These are phyloP conservation scores for Alternaria infectoria DNA, from an alignment of 2,329 filamentous ascomycete species.

Conservation along the genomic window DNA sequence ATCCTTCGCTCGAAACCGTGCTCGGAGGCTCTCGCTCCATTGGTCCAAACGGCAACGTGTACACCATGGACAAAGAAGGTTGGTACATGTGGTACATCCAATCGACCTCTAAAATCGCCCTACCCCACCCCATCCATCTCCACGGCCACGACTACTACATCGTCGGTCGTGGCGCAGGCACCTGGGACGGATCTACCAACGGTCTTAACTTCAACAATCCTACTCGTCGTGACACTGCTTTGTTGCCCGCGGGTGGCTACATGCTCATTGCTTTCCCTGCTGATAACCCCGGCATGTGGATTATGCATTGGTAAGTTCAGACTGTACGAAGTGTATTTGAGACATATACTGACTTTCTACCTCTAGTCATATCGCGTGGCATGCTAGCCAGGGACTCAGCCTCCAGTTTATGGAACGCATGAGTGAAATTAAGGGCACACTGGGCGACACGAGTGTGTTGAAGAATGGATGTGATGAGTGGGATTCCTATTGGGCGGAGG, in stretches of 20 bases:
- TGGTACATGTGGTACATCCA: slow-evolving; percentile 60
- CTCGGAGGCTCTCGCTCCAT: slow-evolving; percentile 40
- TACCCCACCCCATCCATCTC: slow-evolving; percentile 52
- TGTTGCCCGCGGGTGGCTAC: slow-evolving; percentile 49
- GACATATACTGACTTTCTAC: neutral
- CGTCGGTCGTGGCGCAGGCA: slow-evolving; percentile 43
- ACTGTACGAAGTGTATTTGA: neutral
- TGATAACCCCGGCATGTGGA: slow-evolving; percentile 58
- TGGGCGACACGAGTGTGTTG: slow-evolving; percentile 30
- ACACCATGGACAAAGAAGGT: slow-evolving; percentile 30
- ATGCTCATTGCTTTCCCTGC: slow-evolving; percentile 61
- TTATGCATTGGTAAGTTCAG: slow-evolving; percentile 34
- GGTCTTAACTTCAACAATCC: slow-evolving; percentile 49
- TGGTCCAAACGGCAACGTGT: slow-evolving; percentile 35
- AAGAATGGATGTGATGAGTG: slow-evolving; percentile 40
- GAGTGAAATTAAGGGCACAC: slow-evolving; percentile 26
- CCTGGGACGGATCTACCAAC: slow-evolving; percentile 43
- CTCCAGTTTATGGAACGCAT: slow-evolving; percentile 60
- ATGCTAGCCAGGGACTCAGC: slow-evolving; percentile 51
- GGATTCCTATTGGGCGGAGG: slow-evolving; percentile 41
- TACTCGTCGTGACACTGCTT: slow-evolving; percentile 48
- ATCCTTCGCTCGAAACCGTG: slow-evolving; percentile 54
- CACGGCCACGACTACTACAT: slow-evolving; percentile 54
- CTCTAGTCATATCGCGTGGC: slow-evolving; percentile 42
- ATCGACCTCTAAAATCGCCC: slow-evolving; percentile 36